A percentile compares a stretch with the other conserved stretches of the same genome.
phyloP scores from a whole-genome alignment of 176 grass and related monocot species.

The Triticum aestivum region DNA sequence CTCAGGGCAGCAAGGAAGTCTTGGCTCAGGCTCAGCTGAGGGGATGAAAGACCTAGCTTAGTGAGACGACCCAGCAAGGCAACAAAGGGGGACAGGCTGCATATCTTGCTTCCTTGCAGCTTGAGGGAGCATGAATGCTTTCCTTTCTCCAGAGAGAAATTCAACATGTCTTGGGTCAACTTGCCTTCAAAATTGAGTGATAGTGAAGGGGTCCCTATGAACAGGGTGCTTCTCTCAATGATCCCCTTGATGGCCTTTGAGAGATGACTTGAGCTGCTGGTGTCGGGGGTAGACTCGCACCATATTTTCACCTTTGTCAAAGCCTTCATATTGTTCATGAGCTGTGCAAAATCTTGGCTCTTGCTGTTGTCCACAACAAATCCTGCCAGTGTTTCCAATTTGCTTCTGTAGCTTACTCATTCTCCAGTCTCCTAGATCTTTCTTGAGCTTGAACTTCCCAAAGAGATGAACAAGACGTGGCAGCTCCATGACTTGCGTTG shows the following conservation, averaged over 20 bases:
- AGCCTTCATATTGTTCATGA: no score
- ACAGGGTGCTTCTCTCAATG: not conserved
- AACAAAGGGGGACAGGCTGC: no score
- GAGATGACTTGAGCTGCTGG: not conserved
- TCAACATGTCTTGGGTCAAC: not conserved
- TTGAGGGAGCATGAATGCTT: not conserved
- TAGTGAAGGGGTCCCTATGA: not conserved
- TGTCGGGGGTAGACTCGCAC: no score
- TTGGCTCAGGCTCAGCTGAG: no score
- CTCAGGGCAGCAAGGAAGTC: not conserved
- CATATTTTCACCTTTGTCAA: no score
- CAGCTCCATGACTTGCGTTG: not conserved
- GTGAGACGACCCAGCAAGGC: no score
- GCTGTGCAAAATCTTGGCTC: no score
- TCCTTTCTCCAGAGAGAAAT: not conserved
- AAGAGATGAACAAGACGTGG: not conserved
- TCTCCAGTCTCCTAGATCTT: not conserved
- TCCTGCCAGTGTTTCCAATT: no score
- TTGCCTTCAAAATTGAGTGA: not conserved
- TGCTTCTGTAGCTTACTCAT: not conserved
- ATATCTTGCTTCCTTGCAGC: no score
- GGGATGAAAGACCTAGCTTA: no score
- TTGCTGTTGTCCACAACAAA: no score
- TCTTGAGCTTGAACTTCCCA: not conserved
- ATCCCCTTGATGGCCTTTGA: not conserved